Base-by-base conservation (phyloP, 23 red algal species). In the Cyanidioschyzon merolae region DNA sequence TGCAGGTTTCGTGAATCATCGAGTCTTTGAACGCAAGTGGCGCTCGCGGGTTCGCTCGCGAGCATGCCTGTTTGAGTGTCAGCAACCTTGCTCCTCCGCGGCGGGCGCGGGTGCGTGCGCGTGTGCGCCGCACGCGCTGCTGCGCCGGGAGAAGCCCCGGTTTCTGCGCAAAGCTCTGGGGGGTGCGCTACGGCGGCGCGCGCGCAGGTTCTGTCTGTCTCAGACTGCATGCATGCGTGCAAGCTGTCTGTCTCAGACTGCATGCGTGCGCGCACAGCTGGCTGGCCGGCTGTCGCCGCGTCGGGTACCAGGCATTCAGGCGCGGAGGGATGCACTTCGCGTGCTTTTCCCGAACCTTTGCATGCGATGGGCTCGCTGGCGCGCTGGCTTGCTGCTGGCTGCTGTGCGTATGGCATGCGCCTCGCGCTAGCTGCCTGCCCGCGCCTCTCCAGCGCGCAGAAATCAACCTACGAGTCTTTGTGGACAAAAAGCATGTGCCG, bases 61-160 rank as follows among this genome's bases (percentile, higher is more conserved):
- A 90, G 87, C 87, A 90, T 85, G 87, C 75, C 87, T 90, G 87
- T 84, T 90, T 84, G 87, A 83, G 87, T 84, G 87, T 90, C 87
- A 68, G 75, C 41, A 86, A 54, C 45, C 45, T 54, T 54, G 45
- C 45, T 54, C 45, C 45, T 54, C 45, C 21, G 45, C n/a, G 45
- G 21, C 21, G 45, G 21, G 21, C 7, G 45, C 7, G 7, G 45
- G 21, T 54, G 45, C 7, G 7, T 7, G 45, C 21, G 21, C 12
- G 45, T n/a, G n/a, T n/a, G n/a, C n/a, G n/a, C n/a, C n/a, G n/a
- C n/a, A n/a, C 45, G 45, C 45, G 45, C 45, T 54, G 45, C 45
- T 7, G 45, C 45, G 45, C 21, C 45, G 45, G 21, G 45, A 7
- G 21, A 54, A 54, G 21, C 45, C 7, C 45, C 7, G 21, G 45